Percentiles rank a stretch among this genome's conserved stretches.
Conservation (phyloP, 768 basidiomycete species). For the Amanita rubescens region DNA sequence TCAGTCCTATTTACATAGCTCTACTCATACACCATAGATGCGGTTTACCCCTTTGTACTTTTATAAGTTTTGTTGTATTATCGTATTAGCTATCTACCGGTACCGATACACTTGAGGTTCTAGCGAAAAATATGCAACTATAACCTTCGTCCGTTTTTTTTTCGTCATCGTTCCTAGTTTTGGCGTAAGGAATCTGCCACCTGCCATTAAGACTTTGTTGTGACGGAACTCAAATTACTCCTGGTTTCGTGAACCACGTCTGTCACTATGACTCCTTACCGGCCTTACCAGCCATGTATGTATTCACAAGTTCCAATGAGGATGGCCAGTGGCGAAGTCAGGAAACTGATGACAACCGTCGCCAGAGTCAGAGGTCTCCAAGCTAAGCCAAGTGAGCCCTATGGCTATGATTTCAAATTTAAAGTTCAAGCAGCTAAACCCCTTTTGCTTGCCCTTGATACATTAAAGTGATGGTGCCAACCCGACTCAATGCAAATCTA, state of each 20-base stretch:
- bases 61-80: slow-evolving; percentile 3
- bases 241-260: background rate
- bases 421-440: background rate
- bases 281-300: too few relatives aligned
- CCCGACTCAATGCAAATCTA: background rate
- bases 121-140: background rate
- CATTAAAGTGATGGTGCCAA: background rate
- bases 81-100: background rate
- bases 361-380: background rate
- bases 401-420: background rate
- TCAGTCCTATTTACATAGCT: background rate
- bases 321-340: too few relatives aligned
- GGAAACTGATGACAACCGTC: too few relatives aligned
- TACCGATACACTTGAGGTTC: background rate
- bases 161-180: too few relatives aligned
- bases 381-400: too few relatives aligned
- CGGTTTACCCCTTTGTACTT: background rate
- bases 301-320: too few relatives aligned
- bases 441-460: background rate
- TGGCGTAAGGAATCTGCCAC: too few relatives aligned
- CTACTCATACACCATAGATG: slow-evolving; percentile 6
- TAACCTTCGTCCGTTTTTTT: too few relatives aligned
- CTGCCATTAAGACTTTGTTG: background rate
- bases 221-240: background rate
- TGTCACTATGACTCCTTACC: too few relatives aligned